Percentiles rank a stretch among this genome's conserved stretches.
Evolutionary conservation across 495 filamentous ascomycete genomes (phyloP).

Genomic region (Poronia punctata): DNA sequence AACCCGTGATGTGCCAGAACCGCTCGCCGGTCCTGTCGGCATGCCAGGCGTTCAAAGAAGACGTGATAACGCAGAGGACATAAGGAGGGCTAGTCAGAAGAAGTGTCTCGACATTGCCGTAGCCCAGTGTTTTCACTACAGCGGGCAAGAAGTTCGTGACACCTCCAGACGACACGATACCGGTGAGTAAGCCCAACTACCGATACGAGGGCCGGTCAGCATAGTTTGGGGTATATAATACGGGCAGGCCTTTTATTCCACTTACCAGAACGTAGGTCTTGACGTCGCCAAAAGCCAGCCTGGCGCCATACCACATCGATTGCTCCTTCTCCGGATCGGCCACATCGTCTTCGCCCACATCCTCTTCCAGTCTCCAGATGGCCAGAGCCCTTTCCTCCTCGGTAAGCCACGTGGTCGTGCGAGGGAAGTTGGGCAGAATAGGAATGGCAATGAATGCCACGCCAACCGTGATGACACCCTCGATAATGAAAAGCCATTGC

Average conservation of each 20-base stretch:
- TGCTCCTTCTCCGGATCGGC: constrained; percentile 52
- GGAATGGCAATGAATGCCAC: constrained; percentile 47
- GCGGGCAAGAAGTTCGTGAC: constrained; percentile 90
- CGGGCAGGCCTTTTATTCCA: background rate
- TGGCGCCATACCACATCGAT: constrained; percentile 59
- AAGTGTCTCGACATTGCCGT: constrained; percentile 50
- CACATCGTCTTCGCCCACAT: constrained; percentile 76
- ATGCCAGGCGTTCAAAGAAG: constrained; percentile 69
- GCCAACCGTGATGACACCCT: constrained; percentile 51
- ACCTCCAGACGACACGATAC: constrained; percentile 55
- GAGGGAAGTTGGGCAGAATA: constrained; percentile 72
- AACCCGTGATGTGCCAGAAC: constrained; percentile 67
- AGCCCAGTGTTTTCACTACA: constrained; percentile 65
- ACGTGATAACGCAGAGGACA: constrained; percentile 60
- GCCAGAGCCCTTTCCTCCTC: constrained; percentile 63
- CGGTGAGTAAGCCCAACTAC: constrained; percentile 59
- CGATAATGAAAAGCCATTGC: constrained; percentile 75
- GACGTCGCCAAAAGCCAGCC: constrained; percentile 61
- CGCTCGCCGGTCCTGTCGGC: constrained; percentile 73
- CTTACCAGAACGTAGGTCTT: constrained; percentile 67
- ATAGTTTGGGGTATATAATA: constrained; percentile 7
- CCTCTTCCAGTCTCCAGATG: constrained; percentile 64
- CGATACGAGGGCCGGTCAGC: background rate
- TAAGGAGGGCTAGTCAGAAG: constrained; percentile 74
- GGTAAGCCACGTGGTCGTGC: constrained; percentile 65